Conservation (phyloP, 495 filamentous ascomycete genomes). For the Penicillium nucicola region DNA sequence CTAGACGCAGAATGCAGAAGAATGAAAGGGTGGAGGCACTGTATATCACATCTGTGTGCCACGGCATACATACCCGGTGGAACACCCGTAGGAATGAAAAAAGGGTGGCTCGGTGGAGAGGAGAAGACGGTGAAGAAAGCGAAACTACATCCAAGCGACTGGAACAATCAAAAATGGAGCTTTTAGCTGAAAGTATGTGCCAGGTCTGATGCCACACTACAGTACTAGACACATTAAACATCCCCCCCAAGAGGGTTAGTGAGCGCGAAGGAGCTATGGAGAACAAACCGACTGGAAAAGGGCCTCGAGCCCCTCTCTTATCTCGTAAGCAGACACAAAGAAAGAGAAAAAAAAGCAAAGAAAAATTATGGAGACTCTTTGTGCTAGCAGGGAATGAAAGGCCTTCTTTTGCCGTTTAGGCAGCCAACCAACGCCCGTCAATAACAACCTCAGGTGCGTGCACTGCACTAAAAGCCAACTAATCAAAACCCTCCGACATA, state of each 20-base stretch:
- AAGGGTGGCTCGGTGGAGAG: neutral
- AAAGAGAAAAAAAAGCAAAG: neutral
- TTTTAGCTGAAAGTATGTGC: neutral
- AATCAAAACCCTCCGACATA: neutral
- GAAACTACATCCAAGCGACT: neutral
- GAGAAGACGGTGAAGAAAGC: constrained; percentile 1
- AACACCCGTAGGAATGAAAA: neutral
- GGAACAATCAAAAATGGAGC: too few species aligned
- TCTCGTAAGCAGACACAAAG: constrained; percentile 1
- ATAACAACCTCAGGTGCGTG: too few species aligned
- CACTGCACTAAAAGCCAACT: neutral
- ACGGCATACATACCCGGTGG: neutral
- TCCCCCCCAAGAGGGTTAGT: too few species aligned
- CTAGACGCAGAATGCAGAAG: neutral
- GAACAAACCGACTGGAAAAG: neutral
- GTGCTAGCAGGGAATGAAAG: too few species aligned
- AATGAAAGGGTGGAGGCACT: neutral
- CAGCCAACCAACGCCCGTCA: neutral
- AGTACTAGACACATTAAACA: neutral
- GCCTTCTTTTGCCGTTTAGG: neutral
- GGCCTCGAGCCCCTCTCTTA: neutral
- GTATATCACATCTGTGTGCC: constrained; percentile 6
- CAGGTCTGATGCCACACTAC: neutral
- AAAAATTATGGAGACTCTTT: neutral
- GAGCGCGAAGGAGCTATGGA: neutral